A percentile compares a stretch with the other conserved stretches of the same genome.
Conservation (phyloP, 2,329 filamentous ascomycete genomes). For the Scedosporium aurantiacum region DNA sequence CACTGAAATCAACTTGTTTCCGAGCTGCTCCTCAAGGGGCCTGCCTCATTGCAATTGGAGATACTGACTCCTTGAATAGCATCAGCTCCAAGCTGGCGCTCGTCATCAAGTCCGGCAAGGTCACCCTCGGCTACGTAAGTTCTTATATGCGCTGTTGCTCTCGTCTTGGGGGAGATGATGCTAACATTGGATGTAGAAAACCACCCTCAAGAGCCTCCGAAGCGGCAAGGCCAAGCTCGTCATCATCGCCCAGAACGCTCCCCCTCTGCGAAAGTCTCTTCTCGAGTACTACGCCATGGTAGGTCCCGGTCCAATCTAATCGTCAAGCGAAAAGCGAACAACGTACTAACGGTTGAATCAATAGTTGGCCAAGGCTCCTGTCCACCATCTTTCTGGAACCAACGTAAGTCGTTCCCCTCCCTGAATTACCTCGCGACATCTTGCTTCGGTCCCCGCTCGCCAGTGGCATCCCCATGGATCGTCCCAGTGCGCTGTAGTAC, state of each 20-base stretch:
- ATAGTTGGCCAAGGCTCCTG: slow-evolving; percentile 74
- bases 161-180: not conserved
- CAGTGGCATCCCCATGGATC: not conserved
- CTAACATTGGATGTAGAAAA: slow-evolving; percentile 20
- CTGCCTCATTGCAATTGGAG: not conserved
- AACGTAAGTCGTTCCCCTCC: slow-evolving; percentile 65
- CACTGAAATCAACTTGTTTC: not conserved
- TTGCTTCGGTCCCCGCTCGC: not conserved
- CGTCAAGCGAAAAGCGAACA: too few species aligned
- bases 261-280: slow-evolving; percentile 95
- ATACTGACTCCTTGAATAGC: slow-evolving; percentile 34
- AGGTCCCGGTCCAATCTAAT: too few species aligned
- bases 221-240: slow-evolving; percentile 98
- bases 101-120: slow-evolving; percentile 60
- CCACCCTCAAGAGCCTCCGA: slow-evolving; percentile 70
- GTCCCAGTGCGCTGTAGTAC: slow-evolving; percentile 28
- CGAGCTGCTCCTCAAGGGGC: not conserved
- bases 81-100: slow-evolving; percentile 51
- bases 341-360: too few species aligned
- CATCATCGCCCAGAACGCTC: slow-evolving; percentile 87
- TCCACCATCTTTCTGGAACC: slow-evolving; percentile 97
- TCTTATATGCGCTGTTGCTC: not conserved
- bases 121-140: slow-evolving; percentile 60
- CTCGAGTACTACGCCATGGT: slow-evolving; percentile 82
- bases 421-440: slow-evolving; percentile 9